Conservation (phyloP, 139 green algal species). For the Chlamydomonas sp. region DNA sequence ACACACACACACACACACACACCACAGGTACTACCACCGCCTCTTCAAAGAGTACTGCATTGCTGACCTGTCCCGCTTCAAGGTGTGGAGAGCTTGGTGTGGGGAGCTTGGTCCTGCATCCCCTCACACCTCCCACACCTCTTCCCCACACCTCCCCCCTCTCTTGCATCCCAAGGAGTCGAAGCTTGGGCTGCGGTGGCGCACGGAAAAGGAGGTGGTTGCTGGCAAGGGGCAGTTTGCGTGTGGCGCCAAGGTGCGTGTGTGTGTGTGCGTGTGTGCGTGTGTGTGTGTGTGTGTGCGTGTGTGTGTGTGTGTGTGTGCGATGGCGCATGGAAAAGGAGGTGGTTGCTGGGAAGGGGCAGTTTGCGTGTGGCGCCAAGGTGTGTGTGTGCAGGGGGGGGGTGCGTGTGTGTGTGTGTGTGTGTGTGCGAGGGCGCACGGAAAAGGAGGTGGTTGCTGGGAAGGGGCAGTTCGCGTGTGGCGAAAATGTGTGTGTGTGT, state of each 20-base stretch:
- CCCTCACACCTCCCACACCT: neutral
- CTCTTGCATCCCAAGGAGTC: conserved; percentile 58
- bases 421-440: conserved; percentile 84
- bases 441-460: conserved; percentile 72
- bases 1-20: no score
- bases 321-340: conserved; percentile 79
- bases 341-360: conserved; percentile 75
- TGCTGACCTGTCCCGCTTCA: conserved; percentile 72
- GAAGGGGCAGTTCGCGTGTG: conserved; percentile 85
- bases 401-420: no score
- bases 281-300: no score
- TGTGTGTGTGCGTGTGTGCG: conserved; percentile 2
- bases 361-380: conserved; percentile 78
- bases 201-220: conserved; percentile 73
- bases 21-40: conserved; percentile 71
- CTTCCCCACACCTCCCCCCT: neutral
- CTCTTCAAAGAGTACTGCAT: conserved; percentile 90
- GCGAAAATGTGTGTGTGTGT: conserved; percentile 39
- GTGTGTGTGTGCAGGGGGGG: conserved; percentile 19
- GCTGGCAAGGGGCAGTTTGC: conserved; percentile 81
- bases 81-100: conserved; percentile 3
- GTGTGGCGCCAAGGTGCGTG: conserved; percentile 60
- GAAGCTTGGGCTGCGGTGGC: conserved; percentile 81
- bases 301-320: no score
- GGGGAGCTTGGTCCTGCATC: neutral